Evolutionary conservation across 331 rosid species (phyloP).

Genomic region (Malus hybrid): DNA sequence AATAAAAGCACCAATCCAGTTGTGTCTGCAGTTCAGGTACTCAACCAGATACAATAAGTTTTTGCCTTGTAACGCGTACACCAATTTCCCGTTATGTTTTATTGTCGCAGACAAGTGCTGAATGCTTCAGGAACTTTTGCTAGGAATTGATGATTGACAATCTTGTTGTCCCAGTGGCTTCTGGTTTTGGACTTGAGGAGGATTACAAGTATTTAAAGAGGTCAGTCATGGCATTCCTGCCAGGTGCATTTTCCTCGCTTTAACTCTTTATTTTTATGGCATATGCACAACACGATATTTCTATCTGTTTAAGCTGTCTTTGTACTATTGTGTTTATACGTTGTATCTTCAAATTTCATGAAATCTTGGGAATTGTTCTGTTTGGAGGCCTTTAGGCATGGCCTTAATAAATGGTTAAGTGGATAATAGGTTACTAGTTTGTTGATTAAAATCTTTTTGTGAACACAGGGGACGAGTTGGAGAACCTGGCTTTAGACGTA

Average conservation of each 20-base stretch:
- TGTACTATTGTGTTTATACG: not conserved
- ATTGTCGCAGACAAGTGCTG: not conserved
- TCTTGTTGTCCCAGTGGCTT: conserved; percentile 73
- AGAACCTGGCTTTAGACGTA: conserved; percentile 65
- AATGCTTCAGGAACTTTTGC: conserved; percentile 4
- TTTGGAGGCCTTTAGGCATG: not conserved
- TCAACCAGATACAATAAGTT: not conserved
- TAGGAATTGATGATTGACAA: conserved; percentile 87
- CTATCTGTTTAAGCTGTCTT: not conserved
- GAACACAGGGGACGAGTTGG: conserved; percentile 70
- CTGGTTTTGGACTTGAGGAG: conserved; percentile 69
- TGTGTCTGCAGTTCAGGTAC: conserved; percentile 53
- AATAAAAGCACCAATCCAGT: conserved; percentile 56
- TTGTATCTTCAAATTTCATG: not conserved
- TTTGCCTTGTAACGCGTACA: not conserved
- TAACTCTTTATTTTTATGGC: not conserved
- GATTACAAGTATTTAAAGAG: conserved; percentile 68
- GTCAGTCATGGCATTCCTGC: conserved; percentile 69
- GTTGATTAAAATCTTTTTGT: conserved; percentile 3
- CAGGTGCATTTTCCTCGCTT: conserved; percentile 43
- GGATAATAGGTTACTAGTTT: not conserved
- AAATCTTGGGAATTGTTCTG: not conserved
- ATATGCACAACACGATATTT: not conserved
- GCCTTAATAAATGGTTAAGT: not conserved
- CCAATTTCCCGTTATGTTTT: not conserved